Evolutionary conservation across 2,329 filamentous ascomycete genomes (phyloP).

Genomic region (Colletotrichum cordylinicola): DNA sequence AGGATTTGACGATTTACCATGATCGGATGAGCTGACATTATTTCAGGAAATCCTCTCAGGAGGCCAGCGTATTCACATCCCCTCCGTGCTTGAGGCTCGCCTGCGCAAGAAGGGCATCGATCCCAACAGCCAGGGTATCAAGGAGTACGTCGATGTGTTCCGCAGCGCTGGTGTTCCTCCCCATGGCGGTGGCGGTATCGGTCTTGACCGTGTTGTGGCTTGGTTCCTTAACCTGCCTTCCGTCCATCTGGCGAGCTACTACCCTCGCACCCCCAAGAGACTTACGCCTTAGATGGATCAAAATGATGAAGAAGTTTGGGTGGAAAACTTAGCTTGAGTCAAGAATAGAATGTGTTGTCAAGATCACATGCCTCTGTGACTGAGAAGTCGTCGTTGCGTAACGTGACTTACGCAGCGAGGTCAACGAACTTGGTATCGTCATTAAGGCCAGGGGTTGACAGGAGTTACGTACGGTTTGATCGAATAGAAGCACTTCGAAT

Average conservation of each 20-base stretch:
- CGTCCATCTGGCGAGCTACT: conserved; percentile 63
- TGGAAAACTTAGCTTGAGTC: background rate
- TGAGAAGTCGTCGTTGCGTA: background rate
- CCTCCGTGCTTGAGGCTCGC: conserved; percentile 76
- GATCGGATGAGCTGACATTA: background rate
- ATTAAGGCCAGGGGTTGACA: background rate
- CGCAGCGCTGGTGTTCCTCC: conserved; percentile 82
- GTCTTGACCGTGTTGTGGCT: conserved; percentile 83
- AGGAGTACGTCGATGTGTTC: conserved; percentile 89
- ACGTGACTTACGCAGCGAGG: background rate
- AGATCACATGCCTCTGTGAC: background rate
- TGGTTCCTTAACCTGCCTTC: conserved; percentile 66
- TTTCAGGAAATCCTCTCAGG: conserved; percentile 78
- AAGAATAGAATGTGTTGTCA: background rate
- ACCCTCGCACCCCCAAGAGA: conserved; percentile 66
- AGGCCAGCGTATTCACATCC: conserved; percentile 85
- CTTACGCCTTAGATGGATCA: conserved; percentile 43
- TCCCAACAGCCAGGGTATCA: conserved; percentile 75
- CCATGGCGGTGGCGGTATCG: conserved; percentile 89
- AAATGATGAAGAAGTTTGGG: background rate
- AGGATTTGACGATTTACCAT: background rate
- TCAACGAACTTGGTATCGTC: background rate
- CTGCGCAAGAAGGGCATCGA: conserved; percentile 84
- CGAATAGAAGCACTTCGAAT: background rate
- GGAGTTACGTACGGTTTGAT: background rate